Percentiles rank a stretch among this genome's conserved stretches.
These are phyloP conservation scores for Penicillium sp. DNA, from an alignment of 2,329 filamentous ascomycete species.

Conservation along the genomic window DNA sequence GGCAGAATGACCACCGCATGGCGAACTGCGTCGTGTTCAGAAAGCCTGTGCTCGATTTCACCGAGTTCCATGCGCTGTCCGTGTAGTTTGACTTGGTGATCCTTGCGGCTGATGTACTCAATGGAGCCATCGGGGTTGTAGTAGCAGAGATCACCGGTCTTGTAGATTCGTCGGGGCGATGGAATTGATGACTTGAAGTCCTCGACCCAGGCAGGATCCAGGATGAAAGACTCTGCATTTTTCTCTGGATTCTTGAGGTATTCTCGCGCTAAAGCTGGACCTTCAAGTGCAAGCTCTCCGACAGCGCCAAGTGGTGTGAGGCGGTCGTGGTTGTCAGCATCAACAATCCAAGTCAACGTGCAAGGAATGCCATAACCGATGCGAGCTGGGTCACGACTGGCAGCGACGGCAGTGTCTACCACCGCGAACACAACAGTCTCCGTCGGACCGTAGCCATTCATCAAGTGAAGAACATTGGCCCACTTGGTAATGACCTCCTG, in stretches of 20 bases:
- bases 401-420: conserved; percentile 37
- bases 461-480: conserved; percentile 55
- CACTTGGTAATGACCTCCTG: conserved; percentile 73
- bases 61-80: conserved; percentile 70
- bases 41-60: conserved; percentile 52
- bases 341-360: conserved; percentile 44
- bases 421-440: conserved; percentile 44
- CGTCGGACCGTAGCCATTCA: conserved; percentile 49
- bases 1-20: conserved; percentile 53
- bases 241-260: conserved; percentile 49
- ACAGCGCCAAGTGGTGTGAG: conserved; percentile 47
- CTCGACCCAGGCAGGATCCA: conserved; percentile 36
- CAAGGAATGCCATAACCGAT: conserved; percentile 38
- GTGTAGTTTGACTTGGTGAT: conserved; percentile 69
- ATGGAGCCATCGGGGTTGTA: conserved; percentile 44
- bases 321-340: conserved; percentile 39
- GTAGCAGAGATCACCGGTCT: conserved; percentile 41
- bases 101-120: conserved; percentile 62
- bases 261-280: conserved; percentile 45
- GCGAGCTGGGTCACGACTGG: conserved; percentile 33
- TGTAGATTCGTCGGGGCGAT: conserved; percentile 34
- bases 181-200: conserved; percentile 23
- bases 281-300: conserved; percentile 47
- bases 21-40: conserved; percentile 41
- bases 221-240: conserved; percentile 41